phyloP scores from a whole-genome alignment of 768 basidiomycete species.

The Dendrothele bispora region DNA sequence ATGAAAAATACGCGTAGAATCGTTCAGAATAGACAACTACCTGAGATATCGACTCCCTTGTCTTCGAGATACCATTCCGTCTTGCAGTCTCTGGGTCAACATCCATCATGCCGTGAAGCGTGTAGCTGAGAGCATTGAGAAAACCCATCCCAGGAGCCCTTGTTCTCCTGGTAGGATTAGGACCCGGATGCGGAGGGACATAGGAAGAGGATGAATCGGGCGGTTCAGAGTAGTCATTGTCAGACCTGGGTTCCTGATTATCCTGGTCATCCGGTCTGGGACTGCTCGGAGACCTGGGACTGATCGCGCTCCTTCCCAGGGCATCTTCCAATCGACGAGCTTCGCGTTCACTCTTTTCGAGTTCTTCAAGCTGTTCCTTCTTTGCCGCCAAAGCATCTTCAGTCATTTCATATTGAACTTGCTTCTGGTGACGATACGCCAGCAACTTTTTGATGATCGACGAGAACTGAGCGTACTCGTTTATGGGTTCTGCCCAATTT shows the following conservation, averaged over 20 bases:
- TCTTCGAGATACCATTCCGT: constrained; percentile 91
- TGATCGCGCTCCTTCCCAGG: constrained; percentile 48
- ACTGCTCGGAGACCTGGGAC: constrained; percentile 20
- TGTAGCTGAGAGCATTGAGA: constrained; percentile 89
- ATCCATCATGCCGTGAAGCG: constrained; percentile 98
- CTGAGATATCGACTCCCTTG: constrained; percentile 92
- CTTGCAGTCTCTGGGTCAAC: constrained; percentile 96
- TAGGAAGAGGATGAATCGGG: constrained; percentile 48
- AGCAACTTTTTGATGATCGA: constrained; percentile 93
- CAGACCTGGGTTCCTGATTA: constrained; percentile 20
- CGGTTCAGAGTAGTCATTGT: constrained; percentile 27
- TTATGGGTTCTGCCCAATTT: constrained; percentile 92
- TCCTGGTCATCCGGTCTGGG: constrained; percentile 25
- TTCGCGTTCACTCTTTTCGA: constrained; percentile 92
- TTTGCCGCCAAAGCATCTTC: constrained; percentile 86
- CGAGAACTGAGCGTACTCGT: constrained; percentile 95
- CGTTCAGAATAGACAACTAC: no score
- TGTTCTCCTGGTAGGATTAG: constrained; percentile 58
- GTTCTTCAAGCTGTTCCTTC: constrained; percentile 79
- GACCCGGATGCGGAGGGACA: constrained; percentile 79
- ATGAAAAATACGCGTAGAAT: no score
- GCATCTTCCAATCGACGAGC: constrained; percentile 89
- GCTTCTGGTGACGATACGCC: constrained; percentile 95
- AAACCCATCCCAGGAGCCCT: constrained; percentile 82
- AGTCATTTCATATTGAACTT: constrained; percentile 97